Conservation (phyloP, 768 basidiomycete species). For the Hemileccinum impolitum region DNA sequence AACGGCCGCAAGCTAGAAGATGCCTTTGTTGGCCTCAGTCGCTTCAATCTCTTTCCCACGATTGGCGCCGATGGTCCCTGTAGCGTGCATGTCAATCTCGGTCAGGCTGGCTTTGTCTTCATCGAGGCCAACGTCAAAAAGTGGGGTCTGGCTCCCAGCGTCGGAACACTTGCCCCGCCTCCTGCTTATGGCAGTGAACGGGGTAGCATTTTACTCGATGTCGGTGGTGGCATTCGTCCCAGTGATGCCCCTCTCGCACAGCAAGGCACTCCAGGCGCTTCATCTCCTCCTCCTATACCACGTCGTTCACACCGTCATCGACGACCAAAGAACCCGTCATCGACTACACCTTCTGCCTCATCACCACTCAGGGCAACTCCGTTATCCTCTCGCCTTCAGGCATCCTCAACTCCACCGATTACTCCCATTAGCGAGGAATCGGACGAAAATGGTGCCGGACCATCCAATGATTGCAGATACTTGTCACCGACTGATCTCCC, state of each 20-base stretch:
- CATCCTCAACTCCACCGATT: constrained; percentile 63
- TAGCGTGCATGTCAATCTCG: constrained; percentile 95
- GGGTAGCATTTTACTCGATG: constrained; percentile 92
- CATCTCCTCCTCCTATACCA: constrained; percentile 43
- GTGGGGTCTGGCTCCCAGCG: constrained; percentile 97
- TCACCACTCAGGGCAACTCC: constrained; percentile 64
- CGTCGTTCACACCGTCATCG: constrained; percentile 59
- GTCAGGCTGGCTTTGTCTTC: constrained; percentile 97
- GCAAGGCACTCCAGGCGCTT: constrained; percentile 43
- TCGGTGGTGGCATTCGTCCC: constrained; percentile 46
- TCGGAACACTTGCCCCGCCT: constrained; percentile 95
- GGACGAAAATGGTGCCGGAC: constrained; percentile 46
- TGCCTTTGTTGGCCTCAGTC: constrained; percentile 85
- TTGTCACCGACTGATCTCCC: constrained; percentile 62
- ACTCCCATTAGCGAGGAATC: constrained; percentile 72
- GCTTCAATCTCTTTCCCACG: constrained; percentile 95
- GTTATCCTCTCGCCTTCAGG: constrained; percentile 38
- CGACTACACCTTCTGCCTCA: constrained; percentile 44
- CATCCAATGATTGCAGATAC: constrained; percentile 49
- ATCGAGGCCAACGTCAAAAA: constrained; percentile 99
- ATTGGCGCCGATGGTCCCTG: constrained; percentile 96
- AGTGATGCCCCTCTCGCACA: constrained; percentile 42
- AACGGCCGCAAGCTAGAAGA: constrained; percentile 98
- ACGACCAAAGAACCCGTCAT: constrained; percentile 42
- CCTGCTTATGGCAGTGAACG: constrained; percentile 97